phyloP scores from a whole-genome alignment of 805 yeast species.

The Metschnikowia gruessii region DNA sequence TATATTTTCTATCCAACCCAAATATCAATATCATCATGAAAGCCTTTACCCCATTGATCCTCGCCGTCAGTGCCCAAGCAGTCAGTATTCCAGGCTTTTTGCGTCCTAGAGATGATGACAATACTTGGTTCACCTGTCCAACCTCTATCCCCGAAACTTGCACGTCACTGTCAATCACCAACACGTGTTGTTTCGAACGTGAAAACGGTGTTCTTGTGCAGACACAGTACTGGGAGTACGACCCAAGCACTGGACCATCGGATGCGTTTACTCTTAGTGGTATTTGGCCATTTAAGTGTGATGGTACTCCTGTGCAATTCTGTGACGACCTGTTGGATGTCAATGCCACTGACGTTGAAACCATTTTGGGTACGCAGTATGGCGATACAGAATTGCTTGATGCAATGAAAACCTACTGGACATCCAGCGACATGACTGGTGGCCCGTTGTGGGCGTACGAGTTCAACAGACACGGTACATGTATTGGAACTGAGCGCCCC shows the following conservation, averaged over 20 bases:
- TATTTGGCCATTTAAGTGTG: constrained; percentile 42
- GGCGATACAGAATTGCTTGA: constrained; percentile 25
- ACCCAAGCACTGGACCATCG: constrained; percentile 30
- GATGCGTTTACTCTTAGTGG: constrained; percentile 42
- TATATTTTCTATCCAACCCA: too few relatives aligned
- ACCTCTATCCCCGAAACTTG: neutral
- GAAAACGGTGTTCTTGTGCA: constrained; percentile 40
- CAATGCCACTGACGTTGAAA: constrained; percentile 19
- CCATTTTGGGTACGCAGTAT: constrained; percentile 27
- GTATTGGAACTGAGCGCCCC: constrained; percentile 38
- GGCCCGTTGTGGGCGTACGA: constrained; percentile 41
- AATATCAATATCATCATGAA: neutral
- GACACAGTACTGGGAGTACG: constrained; percentile 42
- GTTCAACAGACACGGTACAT: constrained; percentile 44
- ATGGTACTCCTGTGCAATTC: constrained; percentile 35
- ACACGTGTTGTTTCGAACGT: constrained; percentile 45
- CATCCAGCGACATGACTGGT: constrained; percentile 31
- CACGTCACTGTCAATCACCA: constrained; percentile 46
- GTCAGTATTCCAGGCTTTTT: neutral
- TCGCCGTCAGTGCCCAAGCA: constrained; percentile 2
- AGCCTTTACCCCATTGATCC: neutral
- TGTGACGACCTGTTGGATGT: constrained; percentile 32
- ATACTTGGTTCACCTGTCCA: constrained; percentile 2
- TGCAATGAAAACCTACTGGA: constrained; percentile 26
- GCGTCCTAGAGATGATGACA: neutral